Conservation (phyloP, 108 stramenopile genomes). For the Schizochytrium sp. region DNA sequence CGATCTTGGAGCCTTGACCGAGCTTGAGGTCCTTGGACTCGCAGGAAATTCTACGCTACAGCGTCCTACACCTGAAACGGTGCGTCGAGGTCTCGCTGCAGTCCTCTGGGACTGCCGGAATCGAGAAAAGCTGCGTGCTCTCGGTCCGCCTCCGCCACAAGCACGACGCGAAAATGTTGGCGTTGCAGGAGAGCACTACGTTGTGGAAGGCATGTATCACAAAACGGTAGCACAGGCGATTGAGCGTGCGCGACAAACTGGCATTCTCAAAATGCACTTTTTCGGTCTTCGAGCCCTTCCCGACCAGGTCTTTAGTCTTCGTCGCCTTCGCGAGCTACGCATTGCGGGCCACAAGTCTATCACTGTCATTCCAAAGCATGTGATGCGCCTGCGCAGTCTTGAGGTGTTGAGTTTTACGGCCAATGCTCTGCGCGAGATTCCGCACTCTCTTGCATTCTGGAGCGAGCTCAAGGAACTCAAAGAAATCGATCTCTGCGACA, state of each 20-base stretch:
- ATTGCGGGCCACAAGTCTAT: background rate
- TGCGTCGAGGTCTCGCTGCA: background rate
- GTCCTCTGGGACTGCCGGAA: background rate
- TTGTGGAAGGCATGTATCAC: background rate
- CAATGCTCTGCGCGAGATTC: background rate
- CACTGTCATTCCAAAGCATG: background rate
- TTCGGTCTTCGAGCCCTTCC: background rate
- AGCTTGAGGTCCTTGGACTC: background rate
- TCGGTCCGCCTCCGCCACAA: background rate
- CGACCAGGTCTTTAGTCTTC: background rate
- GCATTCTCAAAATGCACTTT: constrained; percentile 12
- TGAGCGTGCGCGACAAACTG: background rate
- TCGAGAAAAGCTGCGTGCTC: background rate
- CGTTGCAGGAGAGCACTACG: background rate
- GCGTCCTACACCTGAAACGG: background rate
- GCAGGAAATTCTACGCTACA: background rate
- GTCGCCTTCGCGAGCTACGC: background rate
- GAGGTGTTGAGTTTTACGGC: background rate
- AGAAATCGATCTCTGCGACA: background rate
- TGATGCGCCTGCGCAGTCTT: background rate
- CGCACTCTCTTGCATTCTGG: background rate
- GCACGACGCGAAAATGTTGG: background rate
- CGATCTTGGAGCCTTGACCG: background rate
- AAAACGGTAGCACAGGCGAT: background rate
- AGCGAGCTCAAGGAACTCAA: background rate